Evolutionary conservation across 768 basidiomycete genomes (phyloP), one percentile per base, ranked within the genome.

Genomic region (Plicaturopsis crispa): DNA sequence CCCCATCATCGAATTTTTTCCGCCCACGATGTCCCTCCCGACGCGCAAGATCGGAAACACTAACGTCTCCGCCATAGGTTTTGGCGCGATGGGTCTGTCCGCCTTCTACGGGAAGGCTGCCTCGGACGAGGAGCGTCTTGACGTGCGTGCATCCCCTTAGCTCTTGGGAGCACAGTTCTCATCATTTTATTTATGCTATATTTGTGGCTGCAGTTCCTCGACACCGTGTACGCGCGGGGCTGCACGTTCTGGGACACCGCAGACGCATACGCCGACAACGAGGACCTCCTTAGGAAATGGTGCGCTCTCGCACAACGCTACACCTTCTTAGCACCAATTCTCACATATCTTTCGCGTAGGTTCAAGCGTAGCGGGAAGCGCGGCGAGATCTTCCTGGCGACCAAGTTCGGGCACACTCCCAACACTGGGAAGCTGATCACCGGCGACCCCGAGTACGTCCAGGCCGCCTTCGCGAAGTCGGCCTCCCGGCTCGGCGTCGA

Each of bases 301-400:
- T 57, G n/a, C n/a, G n/a, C n/a, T n/a, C n/a, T n/a, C n/a, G n/a
- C n/a, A n/a, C n/a, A n/a, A n/a, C n/a, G n/a, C n/a, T n/a, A n/a
- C n/a, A n/a, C n/a, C n/a, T n/a, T n/a, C n/a, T n/a, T n/a, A n/a
- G n/a, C n/a, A n/a, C n/a, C n/a, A n/a, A n/a, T n/a, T n/a, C n/a
- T n/a, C n/a, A n/a, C 24, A 26, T 14, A 13, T 23, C 8, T n/a
- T 12, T 11, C 4, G n/a, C n/a, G n/a, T 39, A 64, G 64, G 63
- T 63, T 70, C 48, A 56, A 55, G 36, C 50, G 45, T 24, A 64
- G 54, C 3, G 64, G 64, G 2, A 65, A 65, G 43, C 54, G 65
- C 5, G 42, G 46, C 32, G 57, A 69, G 26, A 67, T 73, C 16
- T 74, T 72, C 51, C 61, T 73, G 7, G 69, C 68, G 3, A 70